A percentile compares a stretch with the other conserved stretches of the same genome.
These are phyloP conservation scores for Aspergillus brunneoviolaceus DNA, from an alignment of 2,329 filamentous ascomycete genomes.

Conservation along the genomic window DNA sequence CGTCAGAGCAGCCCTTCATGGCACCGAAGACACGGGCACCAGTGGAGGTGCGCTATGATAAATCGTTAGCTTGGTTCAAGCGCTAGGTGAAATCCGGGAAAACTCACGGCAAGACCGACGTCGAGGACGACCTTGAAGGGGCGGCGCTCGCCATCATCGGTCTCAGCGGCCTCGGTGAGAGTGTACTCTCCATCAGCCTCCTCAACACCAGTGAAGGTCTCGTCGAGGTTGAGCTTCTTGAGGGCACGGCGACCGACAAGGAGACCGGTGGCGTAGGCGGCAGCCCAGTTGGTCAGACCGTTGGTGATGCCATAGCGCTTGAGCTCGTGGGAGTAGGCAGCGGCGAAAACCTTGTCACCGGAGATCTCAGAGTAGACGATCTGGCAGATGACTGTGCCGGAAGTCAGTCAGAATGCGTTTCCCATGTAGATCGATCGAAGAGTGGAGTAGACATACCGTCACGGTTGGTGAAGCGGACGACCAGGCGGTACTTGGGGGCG, in stretches of 20 bases:
- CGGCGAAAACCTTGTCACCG: constrained; percentile 93
- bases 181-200: constrained; percentile 95
- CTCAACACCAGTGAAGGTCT: constrained; percentile 92
- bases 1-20: constrained; percentile 99
- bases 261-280: constrained; percentile 94
- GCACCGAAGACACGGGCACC: constrained; percentile 98
- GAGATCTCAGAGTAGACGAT: constrained; percentile 94
- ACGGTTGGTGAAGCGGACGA: constrained; percentile 98
- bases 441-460: not conserved
- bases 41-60: constrained; percentile 73
- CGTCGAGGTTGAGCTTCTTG: constrained; percentile 93
- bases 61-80: too few species aligned
- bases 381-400: constrained; percentile 71
- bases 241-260: constrained; percentile 95
- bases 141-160: constrained; percentile 80
- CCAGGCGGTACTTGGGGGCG: constrained; percentile 98
- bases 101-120: constrained; percentile 72
- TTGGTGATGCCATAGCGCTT: constrained; percentile 96
- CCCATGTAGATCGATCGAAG: too few species aligned
- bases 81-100: too few species aligned
- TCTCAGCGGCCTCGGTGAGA: constrained; percentile 91
- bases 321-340: constrained; percentile 96
- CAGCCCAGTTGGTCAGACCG: constrained; percentile 99
- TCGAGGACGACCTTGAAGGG: constrained; percentile 99
- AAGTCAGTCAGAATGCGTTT: not conserved